Conservation (phyloP, 164 flowering plant genomes). For the Brasenia schreberi region DNA sequence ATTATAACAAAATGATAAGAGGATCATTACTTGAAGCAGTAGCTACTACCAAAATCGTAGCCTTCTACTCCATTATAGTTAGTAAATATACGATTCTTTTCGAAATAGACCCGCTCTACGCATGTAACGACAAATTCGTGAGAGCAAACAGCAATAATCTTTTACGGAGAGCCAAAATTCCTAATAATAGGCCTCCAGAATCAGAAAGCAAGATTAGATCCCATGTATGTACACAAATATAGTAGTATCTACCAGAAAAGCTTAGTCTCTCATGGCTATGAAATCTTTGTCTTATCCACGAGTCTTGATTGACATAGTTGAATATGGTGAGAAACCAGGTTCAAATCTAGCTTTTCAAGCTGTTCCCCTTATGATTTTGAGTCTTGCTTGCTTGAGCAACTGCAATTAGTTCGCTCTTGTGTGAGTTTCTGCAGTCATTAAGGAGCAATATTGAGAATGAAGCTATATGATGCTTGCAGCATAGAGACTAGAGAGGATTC, state of each 20-base stretch:
- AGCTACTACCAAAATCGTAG: not conserved
- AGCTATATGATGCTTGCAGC: not conserved
- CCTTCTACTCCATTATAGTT: not conserved
- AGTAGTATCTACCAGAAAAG: not conserved
- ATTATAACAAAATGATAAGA: not conserved
- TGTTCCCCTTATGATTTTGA: not conserved
- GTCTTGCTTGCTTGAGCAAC: constrained; percentile 4
- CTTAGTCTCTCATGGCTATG: not conserved
- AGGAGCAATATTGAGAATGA: not conserved
- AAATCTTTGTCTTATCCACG: not conserved
- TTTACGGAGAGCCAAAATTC: not conserved
- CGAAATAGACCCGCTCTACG: not conserved
- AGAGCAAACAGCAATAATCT: not conserved
- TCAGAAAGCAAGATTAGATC: not conserved
- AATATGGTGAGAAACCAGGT: not conserved
- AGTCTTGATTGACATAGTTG: not conserved
- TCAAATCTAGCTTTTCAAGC: not conserved
- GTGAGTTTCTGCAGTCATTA: constrained; percentile 4
- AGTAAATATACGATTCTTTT: not conserved
- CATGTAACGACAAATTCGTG: not conserved
- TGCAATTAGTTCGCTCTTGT: constrained; percentile 6
- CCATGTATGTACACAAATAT: not conserved
- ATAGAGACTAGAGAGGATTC: too few species aligned
- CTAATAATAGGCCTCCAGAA: not conserved
- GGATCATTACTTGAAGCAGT: not conserved